Percentiles rank a stretch among this genome's conserved stretches.
Conservation (phyloP, 1,139 yeast genomes). For the Arxiozyma slooffiae region DNA sequence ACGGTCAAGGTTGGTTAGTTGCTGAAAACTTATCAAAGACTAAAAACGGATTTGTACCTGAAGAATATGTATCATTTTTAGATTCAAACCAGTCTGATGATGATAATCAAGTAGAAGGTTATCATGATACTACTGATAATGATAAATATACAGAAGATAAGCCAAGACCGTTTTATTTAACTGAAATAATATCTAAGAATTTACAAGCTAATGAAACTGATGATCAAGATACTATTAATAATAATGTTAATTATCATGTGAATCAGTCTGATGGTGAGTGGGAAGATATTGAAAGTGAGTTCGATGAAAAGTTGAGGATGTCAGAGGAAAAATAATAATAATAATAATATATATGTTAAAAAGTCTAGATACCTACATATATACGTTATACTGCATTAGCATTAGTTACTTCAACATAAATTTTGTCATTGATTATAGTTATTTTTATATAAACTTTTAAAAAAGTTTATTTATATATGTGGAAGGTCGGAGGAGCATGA, state of each 20-base stretch:
- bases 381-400: background rate
- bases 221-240: background rate
- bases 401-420: background rate
- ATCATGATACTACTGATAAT: constrained; percentile 17
- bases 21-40: constrained; percentile 38
- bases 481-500: background rate
- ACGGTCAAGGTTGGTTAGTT: constrained; percentile 98
- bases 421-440: background rate
- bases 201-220: constrained; percentile 4
- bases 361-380: background rate
- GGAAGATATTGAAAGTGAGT: constrained; percentile 31
- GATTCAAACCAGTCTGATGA: constrained; percentile 5
- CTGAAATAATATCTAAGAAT: constrained; percentile 26
- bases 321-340: background rate
- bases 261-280: constrained; percentile 31
- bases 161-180: constrained; percentile 29
- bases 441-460: background rate
- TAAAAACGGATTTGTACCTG: constrained; percentile 84
- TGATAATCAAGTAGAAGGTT: constrained; percentile 19
- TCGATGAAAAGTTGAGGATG: constrained; percentile 15
- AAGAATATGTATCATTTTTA: constrained; percentile 70
- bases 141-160: constrained; percentile 20
- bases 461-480: background rate
- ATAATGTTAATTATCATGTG: constrained; percentile 9
- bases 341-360: background rate